Percentiles rank a stretch among this genome's conserved stretches.
Conservation (phyloP, 208 protist species). For the Borovskyia barvae region DNA sequence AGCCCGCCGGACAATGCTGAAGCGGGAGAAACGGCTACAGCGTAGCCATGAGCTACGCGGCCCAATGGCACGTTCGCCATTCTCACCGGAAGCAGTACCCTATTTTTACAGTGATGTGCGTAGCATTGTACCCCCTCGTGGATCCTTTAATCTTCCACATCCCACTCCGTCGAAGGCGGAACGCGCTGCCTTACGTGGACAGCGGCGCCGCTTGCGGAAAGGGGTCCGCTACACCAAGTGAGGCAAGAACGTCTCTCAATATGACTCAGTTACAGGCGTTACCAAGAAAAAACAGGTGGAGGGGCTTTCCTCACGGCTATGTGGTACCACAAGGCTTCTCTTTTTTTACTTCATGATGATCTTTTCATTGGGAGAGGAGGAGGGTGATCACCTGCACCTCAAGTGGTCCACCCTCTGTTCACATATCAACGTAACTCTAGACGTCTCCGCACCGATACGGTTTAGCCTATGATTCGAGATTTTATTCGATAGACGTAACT, state of each 20-base stretch:
- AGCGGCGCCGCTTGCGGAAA: slow-evolving; percentile 13
- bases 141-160: slow-evolving; percentile 62
- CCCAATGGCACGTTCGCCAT: slow-evolving; percentile 20
- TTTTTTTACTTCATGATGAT: slow-evolving; percentile 6
- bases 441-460: too few species aligned
- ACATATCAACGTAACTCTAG: too few species aligned
- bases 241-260: neutral
- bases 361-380: neutral
- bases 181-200: slow-evolving; percentile 24
- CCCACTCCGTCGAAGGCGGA: slow-evolving; percentile 51
- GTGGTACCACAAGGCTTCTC: neutral
- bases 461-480: too few species aligned
- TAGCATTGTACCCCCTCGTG: slow-evolving; percentile 68
- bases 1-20: slow-evolving; percentile 2
- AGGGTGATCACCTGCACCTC: too few species aligned
- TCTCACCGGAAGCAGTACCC: slow-evolving; percentile 62
- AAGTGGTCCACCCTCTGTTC: too few species aligned
- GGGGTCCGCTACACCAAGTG: slow-evolving; percentile 29
- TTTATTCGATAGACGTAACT: too few species aligned
- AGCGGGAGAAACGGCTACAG: slow-evolving; percentile 16
- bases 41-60: slow-evolving; percentile 12
- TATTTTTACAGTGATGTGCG: slow-evolving; percentile 62
- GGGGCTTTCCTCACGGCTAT: neutral
- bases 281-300: neutral
- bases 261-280: neutral